A percentile compares a stretch with the other conserved stretches of the same genome.
These are phyloP conservation scores for Chionographis japonica DNA, from an alignment of 106 monocot species.

Conservation along the genomic window DNA sequence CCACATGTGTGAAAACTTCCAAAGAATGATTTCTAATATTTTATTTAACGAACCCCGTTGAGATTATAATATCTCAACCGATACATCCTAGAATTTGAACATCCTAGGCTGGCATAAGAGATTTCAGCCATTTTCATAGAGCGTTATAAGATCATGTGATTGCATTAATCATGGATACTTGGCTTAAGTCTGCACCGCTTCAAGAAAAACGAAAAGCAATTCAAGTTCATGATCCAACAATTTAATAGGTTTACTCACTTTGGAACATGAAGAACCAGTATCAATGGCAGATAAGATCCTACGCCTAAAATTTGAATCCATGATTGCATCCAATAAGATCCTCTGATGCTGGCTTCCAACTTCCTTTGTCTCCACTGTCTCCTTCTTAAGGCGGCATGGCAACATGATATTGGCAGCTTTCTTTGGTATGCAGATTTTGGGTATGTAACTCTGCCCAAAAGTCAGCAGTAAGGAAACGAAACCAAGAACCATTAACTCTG, in stretches of 20 bases:
- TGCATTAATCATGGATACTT: no score
- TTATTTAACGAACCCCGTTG: no score
- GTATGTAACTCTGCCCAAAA: slow-evolving; percentile 27
- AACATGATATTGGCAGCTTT: slow-evolving; percentile 34
- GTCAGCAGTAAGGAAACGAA: slow-evolving; percentile 48
- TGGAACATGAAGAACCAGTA: slow-evolving; percentile 7
- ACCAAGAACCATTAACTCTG: slow-evolving; percentile 49
- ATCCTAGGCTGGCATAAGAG: no score
- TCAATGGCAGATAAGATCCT: slow-evolving; percentile 1
- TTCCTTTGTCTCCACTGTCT: not conserved
- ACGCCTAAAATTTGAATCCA: not conserved
- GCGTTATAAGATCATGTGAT: no score
- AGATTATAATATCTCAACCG: no score
- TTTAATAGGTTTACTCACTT: slow-evolving; percentile 1
- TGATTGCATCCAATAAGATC: slow-evolving; percentile 14
- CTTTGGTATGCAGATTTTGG: slow-evolving; percentile 33
- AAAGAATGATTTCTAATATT: no score
- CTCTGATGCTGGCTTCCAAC: not conserved
- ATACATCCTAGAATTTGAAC: no score
- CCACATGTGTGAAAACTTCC: no score
- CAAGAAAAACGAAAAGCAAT: no score
- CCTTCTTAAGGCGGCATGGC: slow-evolving; percentile 22
- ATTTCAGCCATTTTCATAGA: no score
- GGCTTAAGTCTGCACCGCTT: no score
- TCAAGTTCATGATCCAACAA: no score